These are phyloP conservation scores for Podila verticillata DNA, from an alignment of 192 early-diverging fungal genomes.

Conservation along the genomic window DNA sequence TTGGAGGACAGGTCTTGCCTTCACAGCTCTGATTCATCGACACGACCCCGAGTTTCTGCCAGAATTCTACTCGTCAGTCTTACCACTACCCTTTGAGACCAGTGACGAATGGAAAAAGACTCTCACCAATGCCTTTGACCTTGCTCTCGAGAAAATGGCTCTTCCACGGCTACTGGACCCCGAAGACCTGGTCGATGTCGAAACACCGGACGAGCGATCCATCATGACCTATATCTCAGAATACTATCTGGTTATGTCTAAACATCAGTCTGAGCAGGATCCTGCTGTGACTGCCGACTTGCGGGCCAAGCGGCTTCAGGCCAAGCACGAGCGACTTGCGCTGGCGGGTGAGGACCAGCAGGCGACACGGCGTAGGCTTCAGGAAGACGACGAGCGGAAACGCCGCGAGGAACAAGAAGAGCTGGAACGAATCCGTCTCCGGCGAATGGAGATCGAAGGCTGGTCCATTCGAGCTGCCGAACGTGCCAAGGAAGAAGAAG, in stretches of 20 bases:
- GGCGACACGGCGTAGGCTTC: constrained; percentile 18
- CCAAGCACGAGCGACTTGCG: constrained; percentile 33
- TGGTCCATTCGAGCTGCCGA: constrained; percentile 49
- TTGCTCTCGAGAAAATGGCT: constrained; percentile 52
- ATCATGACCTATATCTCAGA: constrained; percentile 64
- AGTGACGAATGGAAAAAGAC: constrained; percentile 50
- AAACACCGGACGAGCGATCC: constrained; percentile 61
- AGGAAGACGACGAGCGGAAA: constrained; percentile 28
- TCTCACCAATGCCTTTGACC: constrained; percentile 52
- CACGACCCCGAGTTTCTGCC: constrained; percentile 57
- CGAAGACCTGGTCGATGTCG: constrained; percentile 59
- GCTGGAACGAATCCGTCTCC: constrained; percentile 40
- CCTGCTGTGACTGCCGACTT: constrained; percentile 22
- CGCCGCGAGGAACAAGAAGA: constrained; percentile 38
- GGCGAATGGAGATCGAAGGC: constrained; percentile 47
- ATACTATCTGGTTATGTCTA: constrained; percentile 62
- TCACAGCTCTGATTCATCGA: constrained; percentile 58
- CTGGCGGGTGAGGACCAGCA: constrained; percentile 41
- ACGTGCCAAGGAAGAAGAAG: constrained; percentile 40
- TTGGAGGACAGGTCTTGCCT: constrained; percentile 63
- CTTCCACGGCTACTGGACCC: constrained; percentile 55
- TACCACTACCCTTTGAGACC: constrained; percentile 43
- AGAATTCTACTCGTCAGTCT: constrained; percentile 49
- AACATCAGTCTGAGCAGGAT: constrained; percentile 47
- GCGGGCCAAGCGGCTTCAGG: constrained; percentile 15